Base-by-base conservation (phyloP, 768 basidiomycete species). In the Hygrophoropsis aurantiaca region DNA sequence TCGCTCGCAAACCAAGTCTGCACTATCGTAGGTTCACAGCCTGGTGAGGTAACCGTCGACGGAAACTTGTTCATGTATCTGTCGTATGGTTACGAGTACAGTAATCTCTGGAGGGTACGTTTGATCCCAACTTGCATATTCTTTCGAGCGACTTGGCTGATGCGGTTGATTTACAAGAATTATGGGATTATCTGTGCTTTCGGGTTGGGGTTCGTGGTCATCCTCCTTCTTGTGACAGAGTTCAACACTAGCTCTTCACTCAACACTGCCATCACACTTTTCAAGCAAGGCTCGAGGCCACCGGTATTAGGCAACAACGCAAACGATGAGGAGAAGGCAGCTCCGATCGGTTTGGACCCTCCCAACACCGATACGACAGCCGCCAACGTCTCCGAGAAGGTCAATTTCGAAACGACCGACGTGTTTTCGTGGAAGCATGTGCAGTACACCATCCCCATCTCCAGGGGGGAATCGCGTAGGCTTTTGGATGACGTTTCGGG, bases 1-100 rank as follows among this genome's bases (percentile, higher is more conserved):
- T 62, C 72, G 3, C 53, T 84, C 13, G 62, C 54, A 1, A 89
- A 92, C 59, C 90, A 91, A 65, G 84, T 85, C 1, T 94, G 92
- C 61, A 75, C 87, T 2, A 76, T 83, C 0, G 72, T 84, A 6
- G 90, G 92, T 4, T 75, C 84, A 2, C 57, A 74, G 3, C 54
- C 83, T 0, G 90, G 90, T 1, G 73, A 82, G 44, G 58, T 62
- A n/a, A 63, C 54, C 11, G 90, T 93, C 30, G 58, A 74, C 20
- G 91, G 92, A 4, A 74, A 75, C 26, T 53, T 52, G 2, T 95
- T 82, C 61, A 63, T 81, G 55, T 8, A 57, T 43, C 39, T 82
- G 52, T 71, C 66, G 46, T 69, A 68, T 62, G 69, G 55, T 4
- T 74, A 74, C 71, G 49, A 52, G 66, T 60, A 70, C 52, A 52